A percentile compares a stretch with the other conserved stretches of the same genome.
phyloP scores from a whole-genome alignment of 2,329 filamentous ascomycete species.

The Penicillium sp. region DNA sequence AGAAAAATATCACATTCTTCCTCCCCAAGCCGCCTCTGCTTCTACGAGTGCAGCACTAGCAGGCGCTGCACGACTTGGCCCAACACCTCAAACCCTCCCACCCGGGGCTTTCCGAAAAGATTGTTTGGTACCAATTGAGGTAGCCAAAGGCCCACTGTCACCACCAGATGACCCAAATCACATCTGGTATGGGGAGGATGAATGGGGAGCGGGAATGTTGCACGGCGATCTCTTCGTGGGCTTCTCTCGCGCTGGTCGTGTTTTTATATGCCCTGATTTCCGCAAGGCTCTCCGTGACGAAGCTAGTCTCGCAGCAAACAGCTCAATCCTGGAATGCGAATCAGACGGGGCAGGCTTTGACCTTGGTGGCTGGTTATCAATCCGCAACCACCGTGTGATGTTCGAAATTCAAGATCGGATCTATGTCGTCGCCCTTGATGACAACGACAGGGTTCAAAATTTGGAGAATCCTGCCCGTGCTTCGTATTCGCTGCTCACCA shows the following conservation, averaged over 20 bases:
- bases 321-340: conserved; percentile 45
- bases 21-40: conserved; percentile 23
- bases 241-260: conserved; percentile 44
- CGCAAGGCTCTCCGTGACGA: conserved; percentile 36
- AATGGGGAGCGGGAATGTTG: conserved; percentile 52
- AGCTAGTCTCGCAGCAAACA: conserved; percentile 26
- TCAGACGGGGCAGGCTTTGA: conserved; percentile 45
- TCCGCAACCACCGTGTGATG: conserved; percentile 44
- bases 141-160: conserved; percentile 30
- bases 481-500: conserved; percentile 39
- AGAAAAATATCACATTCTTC: conserved; percentile 37
- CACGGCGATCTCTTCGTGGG: conserved; percentile 45
- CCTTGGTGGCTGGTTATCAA: conserved; percentile 49
- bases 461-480: conserved; percentile 21
- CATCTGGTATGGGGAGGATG: conserved; percentile 39
- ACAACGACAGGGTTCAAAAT: conserved; percentile 32
- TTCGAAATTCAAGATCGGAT: conserved; percentile 48
- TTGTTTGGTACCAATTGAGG: conserved; percentile 29
- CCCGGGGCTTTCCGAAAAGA: conserved; percentile 25
- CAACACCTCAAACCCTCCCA: conserved; percentile 21
- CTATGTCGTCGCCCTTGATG: conserved; percentile 45
- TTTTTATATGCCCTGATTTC: conserved; percentile 49
- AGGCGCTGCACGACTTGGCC: conserved; percentile 23
- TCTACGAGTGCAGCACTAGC: conserved; percentile 22
- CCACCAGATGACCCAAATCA: conserved; percentile 24